A percentile compares a stretch with the other conserved stretches of the same genome.
These are phyloP conservation scores for Musa beccarii DNA, from an alignment of 176 grass and related monocot genomes.

Conservation along the genomic window DNA sequence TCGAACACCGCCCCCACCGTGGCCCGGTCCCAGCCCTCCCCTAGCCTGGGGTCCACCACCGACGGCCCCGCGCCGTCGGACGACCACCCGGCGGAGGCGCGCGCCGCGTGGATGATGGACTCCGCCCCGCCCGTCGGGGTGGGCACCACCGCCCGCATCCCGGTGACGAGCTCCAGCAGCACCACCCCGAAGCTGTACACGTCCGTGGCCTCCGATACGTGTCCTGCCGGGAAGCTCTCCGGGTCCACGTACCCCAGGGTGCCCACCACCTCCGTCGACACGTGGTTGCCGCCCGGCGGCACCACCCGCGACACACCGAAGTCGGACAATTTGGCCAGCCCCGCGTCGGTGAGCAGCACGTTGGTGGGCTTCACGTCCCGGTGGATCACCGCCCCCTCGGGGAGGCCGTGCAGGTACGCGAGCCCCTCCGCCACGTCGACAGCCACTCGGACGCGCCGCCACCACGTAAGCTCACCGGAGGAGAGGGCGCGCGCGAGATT, in stretches of 20 bases:
- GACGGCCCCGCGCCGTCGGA: slow-evolving; percentile 1
- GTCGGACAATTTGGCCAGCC: slow-evolving; percentile 58
- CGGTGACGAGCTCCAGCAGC: slow-evolving; percentile 38
- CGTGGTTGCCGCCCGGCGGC: slow-evolving; percentile 38
- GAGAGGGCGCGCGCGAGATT: slow-evolving; percentile 50
- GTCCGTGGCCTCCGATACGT: slow-evolving; percentile 40
- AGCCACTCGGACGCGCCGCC: slow-evolving; percentile 33
- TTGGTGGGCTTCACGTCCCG: slow-evolving; percentile 73
- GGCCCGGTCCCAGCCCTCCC: slow-evolving; percentile 30
- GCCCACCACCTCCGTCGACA: slow-evolving; percentile 62
- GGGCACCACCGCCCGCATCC: slow-evolving; percentile 48
- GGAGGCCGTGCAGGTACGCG: slow-evolving; percentile 52
- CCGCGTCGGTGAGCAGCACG: slow-evolving; percentile 37
- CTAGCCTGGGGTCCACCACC: slow-evolving; percentile 43
- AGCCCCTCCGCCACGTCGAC: slow-evolving; percentile 51
- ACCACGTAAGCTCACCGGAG: slow-evolving; percentile 35
- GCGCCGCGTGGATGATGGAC: slow-evolving; percentile 47
- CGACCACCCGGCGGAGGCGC: slow-evolving; percentile 10
- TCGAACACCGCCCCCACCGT: slow-evolving; percentile 39
- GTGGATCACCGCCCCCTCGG: slow-evolving; percentile 54
- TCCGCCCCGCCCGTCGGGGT: slow-evolving; percentile 50
- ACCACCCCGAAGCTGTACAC: slow-evolving; percentile 51
- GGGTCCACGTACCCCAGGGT: slow-evolving; percentile 66
- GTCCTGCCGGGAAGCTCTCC: slow-evolving; percentile 50
- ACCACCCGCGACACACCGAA: slow-evolving; percentile 58